Evolutionary conservation across 1,284 basidiomycete genomes (phyloP), one percentile per base, ranked within the genome.

Genomic region (Trametes sp.): DNA sequence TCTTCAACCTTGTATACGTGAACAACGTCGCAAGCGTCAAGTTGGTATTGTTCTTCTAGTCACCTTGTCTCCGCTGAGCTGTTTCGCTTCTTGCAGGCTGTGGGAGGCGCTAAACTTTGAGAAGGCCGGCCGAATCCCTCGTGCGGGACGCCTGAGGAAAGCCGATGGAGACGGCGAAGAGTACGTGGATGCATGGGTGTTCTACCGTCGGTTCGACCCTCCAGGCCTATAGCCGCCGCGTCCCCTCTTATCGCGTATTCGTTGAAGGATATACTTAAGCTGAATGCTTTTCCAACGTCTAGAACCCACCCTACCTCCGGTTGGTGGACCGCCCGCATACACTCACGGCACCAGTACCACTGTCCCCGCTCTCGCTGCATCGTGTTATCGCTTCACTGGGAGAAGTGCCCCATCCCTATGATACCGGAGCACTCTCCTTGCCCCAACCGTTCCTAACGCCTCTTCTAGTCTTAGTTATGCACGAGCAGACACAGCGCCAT

Each of bases 1-100:
- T 98, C 19, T 98, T 98, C 83, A 98, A 98, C 74, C 84, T 98
- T 50, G 95, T 98, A 36, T 98, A 93, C 77, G 87, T 88, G 41
- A 95, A 90, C 79, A 94, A 93, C 76, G 75, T 80, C 46, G 89
- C 90, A 14, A 91, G 87, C 59, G 77, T 92, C 62, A 84, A 80
- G 89, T 88, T 62, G 69, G 48, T 57, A 2, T 35, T 8, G 38
- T 35, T 53, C 48, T 19, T 10, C 8, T 13, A n/a, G 19, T 4
- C 21, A 14, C 14, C 3, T 9, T 16, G 28, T 14, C 5, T 19
- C 24, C 28, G 35, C 33, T 41, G 6, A 53, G n/a, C n/a, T 26
- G 14, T 10, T 8, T 38, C 23, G n/a, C 35, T 7, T 13, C 21
- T 36, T 36, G 67, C 81, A 84, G 89, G 69, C 83, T 98, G 49